A percentile compares a stretch with the other conserved stretches of the same genome.
These are phyloP conservation scores for Grifola frondosa DNA, from an alignment of 1,284 basidiomycete species.

Conservation along the genomic window DNA sequence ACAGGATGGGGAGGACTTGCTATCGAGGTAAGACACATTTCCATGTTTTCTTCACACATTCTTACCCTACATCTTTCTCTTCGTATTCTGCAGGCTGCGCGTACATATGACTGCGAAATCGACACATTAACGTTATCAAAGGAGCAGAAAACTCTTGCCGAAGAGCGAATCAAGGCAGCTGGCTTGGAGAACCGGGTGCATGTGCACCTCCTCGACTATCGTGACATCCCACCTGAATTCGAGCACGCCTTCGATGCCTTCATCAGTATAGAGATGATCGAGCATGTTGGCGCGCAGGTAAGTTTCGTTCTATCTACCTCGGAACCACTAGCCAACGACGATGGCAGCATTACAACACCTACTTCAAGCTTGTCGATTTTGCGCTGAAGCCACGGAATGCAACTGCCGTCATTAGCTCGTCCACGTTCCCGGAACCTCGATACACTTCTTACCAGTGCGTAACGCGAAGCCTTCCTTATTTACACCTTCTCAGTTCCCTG, in stretches of 20 bases:
- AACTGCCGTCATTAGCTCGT: conserved; percentile 46
- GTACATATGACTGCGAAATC: conserved; percentile 56
- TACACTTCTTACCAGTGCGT: conserved; percentile 26
- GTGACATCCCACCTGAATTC: conserved; percentile 34
- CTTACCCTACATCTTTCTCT: conserved; percentile 83
- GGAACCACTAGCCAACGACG: not conserved
- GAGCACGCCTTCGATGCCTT: conserved; percentile 43
- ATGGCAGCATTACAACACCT: conserved; percentile 10
- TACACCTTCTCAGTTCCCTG: not conserved
- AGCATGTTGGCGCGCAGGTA: conserved; percentile 40
- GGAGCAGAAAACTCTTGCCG: conserved; percentile 67
- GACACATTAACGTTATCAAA: conserved; percentile 77
- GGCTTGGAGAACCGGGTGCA: conserved; percentile 43
- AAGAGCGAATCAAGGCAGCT: conserved; percentile 49
- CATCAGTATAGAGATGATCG: conserved; percentile 52
- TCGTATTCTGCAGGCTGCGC: conserved; percentile 61
- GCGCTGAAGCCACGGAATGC: conserved; percentile 42
- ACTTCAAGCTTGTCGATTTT: conserved; percentile 42
- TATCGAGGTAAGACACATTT: not conserved
- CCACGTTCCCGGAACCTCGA: conserved; percentile 49
- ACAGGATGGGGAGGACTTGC: too few relatives aligned
- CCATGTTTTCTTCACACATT: conserved; percentile 35
- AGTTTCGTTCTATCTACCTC: conserved; percentile 10
- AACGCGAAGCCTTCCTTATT: not conserved
- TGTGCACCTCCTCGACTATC: conserved; percentile 50